phyloP scores from a whole-genome alignment of 202 grass and related monocot species.

The Brachypodium distachyon region DNA sequence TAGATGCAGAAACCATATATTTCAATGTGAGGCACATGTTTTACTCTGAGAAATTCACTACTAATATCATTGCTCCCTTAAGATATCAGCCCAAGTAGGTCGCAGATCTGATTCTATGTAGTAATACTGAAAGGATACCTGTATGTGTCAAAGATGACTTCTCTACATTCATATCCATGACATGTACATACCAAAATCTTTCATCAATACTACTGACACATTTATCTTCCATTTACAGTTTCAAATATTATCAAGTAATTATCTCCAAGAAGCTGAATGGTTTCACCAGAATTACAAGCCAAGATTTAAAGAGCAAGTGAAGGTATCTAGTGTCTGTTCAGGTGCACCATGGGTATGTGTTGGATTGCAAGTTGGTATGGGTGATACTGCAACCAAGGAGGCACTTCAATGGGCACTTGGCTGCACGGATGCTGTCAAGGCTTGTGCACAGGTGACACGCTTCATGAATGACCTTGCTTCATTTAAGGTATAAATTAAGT shows the following conservation, averaged over 20 bases:
- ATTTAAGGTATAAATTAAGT: constrained; percentile 1
- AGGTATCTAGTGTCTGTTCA: not conserved
- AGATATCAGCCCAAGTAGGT: not conserved
- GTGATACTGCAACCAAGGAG: not conserved
- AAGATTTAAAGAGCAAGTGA: constrained; percentile 12
- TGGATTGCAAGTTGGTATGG: constrained; percentile 5
- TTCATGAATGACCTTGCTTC: constrained; percentile 11
- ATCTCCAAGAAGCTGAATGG: constrained; percentile 11
- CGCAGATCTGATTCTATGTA: not conserved
- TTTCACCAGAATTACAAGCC: constrained; percentile 13
- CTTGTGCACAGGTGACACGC: constrained; percentile 13
- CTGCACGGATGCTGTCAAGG: not conserved
- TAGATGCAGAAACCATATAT: not conserved
- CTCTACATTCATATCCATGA: not conserved
- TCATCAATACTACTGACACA: not conserved
- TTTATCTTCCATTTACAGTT: not conserved
- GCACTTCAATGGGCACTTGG: constrained; percentile 6
- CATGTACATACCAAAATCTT: not conserved
- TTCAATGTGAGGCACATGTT: not conserved
- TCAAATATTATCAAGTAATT: constrained; percentile 6
- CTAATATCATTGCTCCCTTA: not conserved
- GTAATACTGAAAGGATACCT: not conserved
- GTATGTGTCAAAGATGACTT: not conserved
- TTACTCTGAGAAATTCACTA: not conserved
- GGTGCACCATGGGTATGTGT: not conserved